Conservation (phyloP, 2,329 filamentous ascomycete species). For the Trichoderma sp. region DNA sequence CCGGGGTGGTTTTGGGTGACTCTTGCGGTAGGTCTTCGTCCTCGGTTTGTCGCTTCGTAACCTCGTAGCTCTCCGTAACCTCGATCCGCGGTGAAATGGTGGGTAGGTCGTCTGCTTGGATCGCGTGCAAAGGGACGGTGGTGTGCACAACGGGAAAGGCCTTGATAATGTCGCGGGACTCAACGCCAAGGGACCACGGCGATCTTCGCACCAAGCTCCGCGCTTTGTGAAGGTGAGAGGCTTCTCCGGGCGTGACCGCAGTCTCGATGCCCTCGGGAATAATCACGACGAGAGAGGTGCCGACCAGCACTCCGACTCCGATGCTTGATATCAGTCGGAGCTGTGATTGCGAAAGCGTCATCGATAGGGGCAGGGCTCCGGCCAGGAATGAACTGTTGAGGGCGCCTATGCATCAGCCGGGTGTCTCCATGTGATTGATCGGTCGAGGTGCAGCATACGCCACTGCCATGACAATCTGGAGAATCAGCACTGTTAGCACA, state of each 20-base stretch:
- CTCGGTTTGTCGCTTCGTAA: background rate
- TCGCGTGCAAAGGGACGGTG: background rate
- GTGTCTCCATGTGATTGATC: background rate
- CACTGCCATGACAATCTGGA: slow-evolving; percentile 59
- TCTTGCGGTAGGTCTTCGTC: slow-evolving; percentile 27
- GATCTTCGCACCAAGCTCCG: slow-evolving; percentile 40
- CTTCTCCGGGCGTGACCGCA: slow-evolving; percentile 63
- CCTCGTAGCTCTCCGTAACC: background rate
- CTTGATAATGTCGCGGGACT: slow-evolving; percentile 35
- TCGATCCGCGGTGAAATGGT: slow-evolving; percentile 16
- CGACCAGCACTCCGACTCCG: slow-evolving; percentile 90
- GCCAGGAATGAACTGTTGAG: slow-evolving; percentile 83
- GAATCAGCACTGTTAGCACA: slow-evolving; percentile 4
- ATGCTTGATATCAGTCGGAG: slow-evolving; percentile 87
- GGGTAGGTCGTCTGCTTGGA: background rate
- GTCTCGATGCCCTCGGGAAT: slow-evolving; percentile 96
- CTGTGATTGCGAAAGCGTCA: slow-evolving; percentile 83
- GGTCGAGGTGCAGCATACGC: slow-evolving; percentile 48
- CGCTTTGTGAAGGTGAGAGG: slow-evolving; percentile 44
- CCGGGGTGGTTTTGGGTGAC: slow-evolving; percentile 14
- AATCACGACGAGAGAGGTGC: slow-evolving; percentile 93
- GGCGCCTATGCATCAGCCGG: background rate
- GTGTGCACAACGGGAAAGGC: slow-evolving; percentile 33
- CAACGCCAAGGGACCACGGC: slow-evolving; percentile 37
- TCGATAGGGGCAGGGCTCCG: slow-evolving; percentile 85